Percentiles rank a stretch among this genome's conserved stretches.
These are phyloP conservation scores for Dendrocalamus latiflorus DNA, from an alignment of 202 grass and related monocot genomes.

Conservation along the genomic window DNA sequence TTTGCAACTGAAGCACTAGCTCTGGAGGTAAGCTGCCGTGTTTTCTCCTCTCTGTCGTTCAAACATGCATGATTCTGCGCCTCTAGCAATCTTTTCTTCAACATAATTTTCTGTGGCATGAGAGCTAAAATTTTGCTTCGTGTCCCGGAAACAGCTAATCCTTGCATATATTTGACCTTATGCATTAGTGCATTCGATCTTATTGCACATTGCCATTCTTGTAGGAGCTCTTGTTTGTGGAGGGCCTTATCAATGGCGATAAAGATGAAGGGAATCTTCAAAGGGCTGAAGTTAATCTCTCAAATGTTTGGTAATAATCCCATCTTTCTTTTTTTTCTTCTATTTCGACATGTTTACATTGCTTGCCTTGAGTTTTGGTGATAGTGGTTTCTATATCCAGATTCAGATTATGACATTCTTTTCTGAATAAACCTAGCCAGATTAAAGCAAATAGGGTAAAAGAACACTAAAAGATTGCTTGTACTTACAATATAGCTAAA, in stretches of 20 bases:
- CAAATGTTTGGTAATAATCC: slow-evolving; percentile 45
- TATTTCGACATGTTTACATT: background rate
- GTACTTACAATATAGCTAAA: too few species aligned
- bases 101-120: background rate
- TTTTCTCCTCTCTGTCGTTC: background rate
- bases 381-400: background rate
- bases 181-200: background rate
- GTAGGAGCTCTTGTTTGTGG: slow-evolving; percentile 16
- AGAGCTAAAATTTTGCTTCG: background rate
- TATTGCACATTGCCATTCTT: slow-evolving; percentile 18
- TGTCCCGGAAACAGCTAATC: background rate
- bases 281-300: slow-evolving; percentile 50
- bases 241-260: slow-evolving; percentile 28
- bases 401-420: background rate
- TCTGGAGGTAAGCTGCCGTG: slow-evolving; percentile 18
- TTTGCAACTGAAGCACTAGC: background rate
- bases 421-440: background rate
- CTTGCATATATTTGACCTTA: background rate
- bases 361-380: background rate
- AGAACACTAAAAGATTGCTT: too few species aligned
- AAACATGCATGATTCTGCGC: background rate
- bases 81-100: background rate
- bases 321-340: slow-evolving; percentile 17
- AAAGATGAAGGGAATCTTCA: slow-evolving; percentile 63
- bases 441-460: background rate